These are phyloP conservation scores for Zychaea mexicana DNA, from an alignment of 371 early-diverging fungal genomes.

Conservation along the genomic window DNA sequence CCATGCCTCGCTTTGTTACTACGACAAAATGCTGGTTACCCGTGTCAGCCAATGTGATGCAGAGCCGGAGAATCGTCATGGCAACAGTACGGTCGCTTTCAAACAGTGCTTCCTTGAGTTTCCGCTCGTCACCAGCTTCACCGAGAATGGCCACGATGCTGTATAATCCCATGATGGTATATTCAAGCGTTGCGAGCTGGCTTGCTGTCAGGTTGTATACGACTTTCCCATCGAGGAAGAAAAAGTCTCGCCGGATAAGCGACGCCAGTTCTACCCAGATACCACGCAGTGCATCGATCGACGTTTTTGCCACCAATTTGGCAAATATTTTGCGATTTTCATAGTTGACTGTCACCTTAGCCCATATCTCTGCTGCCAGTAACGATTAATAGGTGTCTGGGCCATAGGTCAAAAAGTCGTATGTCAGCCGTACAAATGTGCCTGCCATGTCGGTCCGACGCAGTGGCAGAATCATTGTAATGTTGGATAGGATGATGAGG, in stretches of 20 bases:
- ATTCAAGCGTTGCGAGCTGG: conserved; percentile 58
- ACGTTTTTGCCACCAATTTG: conserved; percentile 28
- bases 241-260: conserved; percentile 43
- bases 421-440: conserved; percentile 44
- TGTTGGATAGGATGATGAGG: conserved; percentile 55
- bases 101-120: conserved; percentile 37
- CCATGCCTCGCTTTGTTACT: conserved; percentile 45
- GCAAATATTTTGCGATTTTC: conserved; percentile 55
- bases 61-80: conserved; percentile 52
- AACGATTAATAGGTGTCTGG: conserved; percentile 62
- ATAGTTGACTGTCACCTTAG: conserved; percentile 59
- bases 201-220: conserved; percentile 49
- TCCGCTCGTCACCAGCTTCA: conserved; percentile 20
- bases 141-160: conserved; percentile 52
- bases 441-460: conserved; percentile 34
- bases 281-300: conserved; percentile 15
- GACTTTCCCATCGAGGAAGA: conserved; percentile 44
- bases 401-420: conserved; percentile 56
- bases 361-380: conserved; percentile 58
- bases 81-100: conserved; percentile 41
- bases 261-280: conserved; percentile 44
- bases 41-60: conserved; percentile 54
- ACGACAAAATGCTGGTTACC: conserved; percentile 45
- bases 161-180: conserved; percentile 56
- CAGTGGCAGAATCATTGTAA: conserved; percentile 44